Percentiles rank a stretch among this genome's conserved stretches.
Evolutionary conservation across 75 land plant species (phyloP).

Genomic region (Adiantum capillusveneris): DNA sequence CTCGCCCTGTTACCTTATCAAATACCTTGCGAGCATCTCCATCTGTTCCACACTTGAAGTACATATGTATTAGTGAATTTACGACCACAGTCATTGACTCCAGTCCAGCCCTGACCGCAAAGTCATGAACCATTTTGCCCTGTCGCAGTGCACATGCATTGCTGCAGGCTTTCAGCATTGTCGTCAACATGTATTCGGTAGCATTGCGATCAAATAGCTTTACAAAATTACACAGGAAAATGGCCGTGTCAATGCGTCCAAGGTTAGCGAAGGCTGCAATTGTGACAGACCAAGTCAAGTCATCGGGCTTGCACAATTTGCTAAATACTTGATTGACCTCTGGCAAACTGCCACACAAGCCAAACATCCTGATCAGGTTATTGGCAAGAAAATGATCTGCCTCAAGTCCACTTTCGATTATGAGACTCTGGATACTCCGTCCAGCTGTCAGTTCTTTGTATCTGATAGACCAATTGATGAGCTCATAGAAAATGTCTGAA

Average conservation of each 20-base stretch:
- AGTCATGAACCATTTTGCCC: slow-evolving; percentile 9
- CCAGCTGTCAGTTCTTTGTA: too few species aligned
- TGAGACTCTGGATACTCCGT: background rate
- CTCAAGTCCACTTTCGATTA: background rate
- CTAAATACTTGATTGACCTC: too few species aligned
- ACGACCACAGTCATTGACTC: slow-evolving; percentile 5
- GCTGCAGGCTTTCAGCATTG: slow-evolving; percentile 14
- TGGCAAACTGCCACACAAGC: background rate
- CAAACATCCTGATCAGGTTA: slow-evolving; percentile 3
- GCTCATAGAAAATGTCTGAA: too few species aligned
- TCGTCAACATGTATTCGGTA: slow-evolving; percentile 6
- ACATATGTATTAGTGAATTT: slow-evolving; percentile 15
- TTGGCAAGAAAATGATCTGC: background rate
- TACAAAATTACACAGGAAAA: slow-evolving; percentile 3
- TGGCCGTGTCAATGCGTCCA: background rate
- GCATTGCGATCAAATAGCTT: slow-evolving; percentile 2
- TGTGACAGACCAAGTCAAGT: too few species aligned
- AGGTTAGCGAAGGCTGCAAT: too few species aligned
- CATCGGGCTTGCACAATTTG: too few species aligned
- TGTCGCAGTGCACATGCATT: slow-evolving; percentile 10
- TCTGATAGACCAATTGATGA: too few species aligned
- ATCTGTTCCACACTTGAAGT: slow-evolving; percentile 14
- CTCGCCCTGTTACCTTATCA: slow-evolving; percentile 7
- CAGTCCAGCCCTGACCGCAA: slow-evolving; percentile 2
- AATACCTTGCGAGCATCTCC: slow-evolving; percentile 8